A percentile compares a stretch with the other conserved stretches of the same genome.
These are phyloP conservation scores for Cryphonectria carpinicola DNA, from an alignment of 2,329 filamentous ascomycete genomes.

Conservation along the genomic window DNA sequence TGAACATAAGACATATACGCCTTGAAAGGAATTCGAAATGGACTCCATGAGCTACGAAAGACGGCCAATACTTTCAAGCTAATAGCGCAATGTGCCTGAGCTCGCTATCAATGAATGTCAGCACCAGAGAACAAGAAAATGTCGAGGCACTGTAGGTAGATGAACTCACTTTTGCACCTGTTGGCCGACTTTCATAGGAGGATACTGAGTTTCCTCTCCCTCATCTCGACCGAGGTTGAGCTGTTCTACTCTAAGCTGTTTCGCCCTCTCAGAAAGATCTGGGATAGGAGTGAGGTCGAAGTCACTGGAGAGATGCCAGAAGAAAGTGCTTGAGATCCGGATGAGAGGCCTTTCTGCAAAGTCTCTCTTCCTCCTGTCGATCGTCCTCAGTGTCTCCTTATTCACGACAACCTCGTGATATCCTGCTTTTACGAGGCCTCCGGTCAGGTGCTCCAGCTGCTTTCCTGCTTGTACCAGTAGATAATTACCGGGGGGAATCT, in stretches of 20 bases:
- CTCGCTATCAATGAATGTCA: constrained; percentile 40
- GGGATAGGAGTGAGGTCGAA: constrained; percentile 58
- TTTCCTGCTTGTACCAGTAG: constrained; percentile 66
- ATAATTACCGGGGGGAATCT: constrained; percentile 61
- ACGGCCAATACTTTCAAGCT: constrained; percentile 38
- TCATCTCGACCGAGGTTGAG: constrained; percentile 56
- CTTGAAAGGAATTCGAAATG: neutral
- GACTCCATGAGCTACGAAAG: neutral
- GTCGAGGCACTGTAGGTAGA: constrained; percentile 27
- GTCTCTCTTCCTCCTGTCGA: constrained; percentile 47
- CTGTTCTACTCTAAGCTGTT: constrained; percentile 50
- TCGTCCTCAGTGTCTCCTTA: constrained; percentile 52
- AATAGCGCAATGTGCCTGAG: constrained; percentile 59
- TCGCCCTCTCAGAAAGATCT: constrained; percentile 49
- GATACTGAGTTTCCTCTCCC: constrained; percentile 53
- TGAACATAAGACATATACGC: neutral
- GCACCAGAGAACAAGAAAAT: constrained; percentile 15
- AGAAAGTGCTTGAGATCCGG: constrained; percentile 63
- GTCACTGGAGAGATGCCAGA: constrained; percentile 64
- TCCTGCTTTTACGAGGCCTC: constrained; percentile 63
- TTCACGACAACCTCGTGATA: constrained; percentile 66
- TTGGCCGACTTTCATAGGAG: constrained; percentile 60
- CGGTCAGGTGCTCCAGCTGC: constrained; percentile 65
- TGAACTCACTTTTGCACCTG: constrained; percentile 59
- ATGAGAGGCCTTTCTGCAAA: constrained; percentile 55